Evolutionary conservation across 2,329 filamentous ascomycete genomes (phyloP).

Genomic region (Ophiosphaerella korrae): DNA sequence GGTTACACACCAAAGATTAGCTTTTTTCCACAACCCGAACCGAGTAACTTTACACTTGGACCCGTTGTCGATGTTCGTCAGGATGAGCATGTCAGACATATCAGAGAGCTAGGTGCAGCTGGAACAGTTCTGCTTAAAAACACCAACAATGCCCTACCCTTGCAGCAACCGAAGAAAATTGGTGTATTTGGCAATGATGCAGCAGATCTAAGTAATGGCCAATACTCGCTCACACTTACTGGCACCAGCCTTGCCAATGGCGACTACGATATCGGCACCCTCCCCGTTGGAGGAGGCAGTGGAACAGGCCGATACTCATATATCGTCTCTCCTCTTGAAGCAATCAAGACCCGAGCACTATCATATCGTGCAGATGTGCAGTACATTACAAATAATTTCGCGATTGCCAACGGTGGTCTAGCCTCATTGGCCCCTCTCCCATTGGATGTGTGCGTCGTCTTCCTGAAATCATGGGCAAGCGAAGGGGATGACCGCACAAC

Average conservation of each 20-base stretch:
- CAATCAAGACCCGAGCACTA: slow-evolving; percentile 39
- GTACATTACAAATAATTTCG: slow-evolving; percentile 49
- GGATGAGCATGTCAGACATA: slow-evolving; percentile 44
- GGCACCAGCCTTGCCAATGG: slow-evolving; percentile 2
- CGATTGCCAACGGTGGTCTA: slow-evolving; percentile 35
- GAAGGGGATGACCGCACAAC: slow-evolving; percentile 51
- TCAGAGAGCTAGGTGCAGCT: slow-evolving; percentile 49
- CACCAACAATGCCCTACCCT: slow-evolving; percentile 52
- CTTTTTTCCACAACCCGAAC: slow-evolving; percentile 23
- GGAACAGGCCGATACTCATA: slow-evolving; percentile 48
- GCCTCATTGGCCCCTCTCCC: slow-evolving; percentile 39
- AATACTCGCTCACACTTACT: slow-evolving; percentile 17
- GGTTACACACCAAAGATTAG: slow-evolving; percentile 27
- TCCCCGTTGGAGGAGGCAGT: slow-evolving; percentile 49
- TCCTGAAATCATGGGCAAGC: slow-evolving; percentile 59
- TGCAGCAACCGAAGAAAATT: slow-evolving; percentile 56
- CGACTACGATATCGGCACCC: slow-evolving; percentile 51
- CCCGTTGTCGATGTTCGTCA: slow-evolving; percentile 46
- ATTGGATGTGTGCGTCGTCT: slow-evolving; percentile 57
- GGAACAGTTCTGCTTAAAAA: slow-evolving; percentile 57
- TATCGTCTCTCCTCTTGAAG: slow-evolving; percentile 49
- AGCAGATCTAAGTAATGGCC: slow-evolving; percentile 56
- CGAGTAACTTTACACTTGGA: slow-evolving; percentile 42
- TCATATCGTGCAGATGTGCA: slow-evolving; percentile 51
- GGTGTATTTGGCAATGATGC: slow-evolving; percentile 57